Evolutionary conservation across 1,284 basidiomycete species (phyloP).

Genomic region (Dichomitus squalens): DNA sequence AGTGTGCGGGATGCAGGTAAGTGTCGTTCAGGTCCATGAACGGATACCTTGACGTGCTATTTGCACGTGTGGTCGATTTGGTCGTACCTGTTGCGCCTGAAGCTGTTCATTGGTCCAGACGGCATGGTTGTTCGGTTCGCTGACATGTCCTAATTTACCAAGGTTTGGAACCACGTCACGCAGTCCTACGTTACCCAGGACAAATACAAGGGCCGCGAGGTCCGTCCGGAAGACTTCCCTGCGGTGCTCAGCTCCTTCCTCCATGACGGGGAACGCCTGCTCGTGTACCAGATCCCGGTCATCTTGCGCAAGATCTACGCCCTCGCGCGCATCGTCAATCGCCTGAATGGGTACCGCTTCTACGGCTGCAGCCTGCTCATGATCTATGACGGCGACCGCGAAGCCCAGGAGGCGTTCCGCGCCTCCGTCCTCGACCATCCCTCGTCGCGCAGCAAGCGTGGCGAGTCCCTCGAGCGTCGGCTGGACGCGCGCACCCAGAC

Average conservation of each 20-base stretch:
- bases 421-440: slow-evolving; percentile 64
- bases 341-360: slow-evolving; percentile 92
- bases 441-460: slow-evolving; percentile 71
- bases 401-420: slow-evolving; percentile 79
- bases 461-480: slow-evolving; percentile 72
- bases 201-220: slow-evolving; percentile 95
- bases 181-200: slow-evolving; percentile 91
- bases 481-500: slow-evolving; percentile 18
- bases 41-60: slow-evolving; percentile 18
- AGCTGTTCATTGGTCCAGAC: neutral
- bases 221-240: slow-evolving; percentile 86
- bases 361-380: slow-evolving; percentile 97
- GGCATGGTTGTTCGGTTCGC: slow-evolving; percentile 1
- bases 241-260: slow-evolving; percentile 84
- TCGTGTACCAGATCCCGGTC: slow-evolving; percentile 91
- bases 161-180: slow-evolving; percentile 90
- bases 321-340: slow-evolving; percentile 89
- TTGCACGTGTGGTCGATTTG: slow-evolving; percentile 8
- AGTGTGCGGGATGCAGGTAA: slow-evolving; percentile 98
- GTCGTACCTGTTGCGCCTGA: slow-evolving; percentile 4
- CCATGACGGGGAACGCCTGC: slow-evolving; percentile 79
- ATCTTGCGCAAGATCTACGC: slow-evolving; percentile 92
- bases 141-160: slow-evolving; percentile 20
- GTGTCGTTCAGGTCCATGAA: slow-evolving; percentile 34
- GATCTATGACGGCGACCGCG: slow-evolving; percentile 95